Evolutionary conservation across 192 early-diverging fungal genomes (phyloP).

Genomic region (Phycomyces blakesleeanus): DNA sequence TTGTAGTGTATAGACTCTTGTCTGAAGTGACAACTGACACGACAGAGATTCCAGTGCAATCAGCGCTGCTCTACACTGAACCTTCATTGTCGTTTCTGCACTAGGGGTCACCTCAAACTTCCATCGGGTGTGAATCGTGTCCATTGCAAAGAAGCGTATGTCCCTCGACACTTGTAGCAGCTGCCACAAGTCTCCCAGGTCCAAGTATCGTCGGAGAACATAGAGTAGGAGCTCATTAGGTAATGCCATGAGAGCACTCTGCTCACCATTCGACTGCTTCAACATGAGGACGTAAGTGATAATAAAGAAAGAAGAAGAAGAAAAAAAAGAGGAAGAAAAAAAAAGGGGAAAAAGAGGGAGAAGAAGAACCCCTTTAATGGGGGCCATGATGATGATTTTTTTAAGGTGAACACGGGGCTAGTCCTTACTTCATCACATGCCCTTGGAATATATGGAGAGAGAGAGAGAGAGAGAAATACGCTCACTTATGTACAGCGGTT

Average conservation of each 20-base stretch:
- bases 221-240: slow-evolving; percentile 35
- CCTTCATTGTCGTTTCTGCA: slow-evolving; percentile 24
- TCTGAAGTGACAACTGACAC: slow-evolving; percentile 13
- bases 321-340: neutral
- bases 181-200: slow-evolving; percentile 30
- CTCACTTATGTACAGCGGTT: slow-evolving; percentile 5
- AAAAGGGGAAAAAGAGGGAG: neutral
- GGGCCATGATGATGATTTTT: too few relatives aligned
- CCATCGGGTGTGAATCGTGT: slow-evolving; percentile 27
- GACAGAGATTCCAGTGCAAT: slow-evolving; percentile 29
- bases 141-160: slow-evolving; percentile 23
- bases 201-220: slow-evolving; percentile 26
- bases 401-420: too few relatives aligned
- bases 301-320: neutral
- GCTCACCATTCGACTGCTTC: too few relatives aligned
- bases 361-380: neutral
- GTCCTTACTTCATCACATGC: too few relatives aligned
- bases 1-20: neutral
- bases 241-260: slow-evolving; percentile 13
- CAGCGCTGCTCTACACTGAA: slow-evolving; percentile 33
- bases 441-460: too few relatives aligned
- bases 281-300: neutral
- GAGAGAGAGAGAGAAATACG: too few relatives aligned
- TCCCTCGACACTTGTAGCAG: slow-evolving; percentile 23
- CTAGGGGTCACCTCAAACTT: slow-evolving; percentile 23